Base-by-base conservation (phyloP, 2,329 filamentous ascomycete genomes). In the Ceratocystis colombiana region DNA sequence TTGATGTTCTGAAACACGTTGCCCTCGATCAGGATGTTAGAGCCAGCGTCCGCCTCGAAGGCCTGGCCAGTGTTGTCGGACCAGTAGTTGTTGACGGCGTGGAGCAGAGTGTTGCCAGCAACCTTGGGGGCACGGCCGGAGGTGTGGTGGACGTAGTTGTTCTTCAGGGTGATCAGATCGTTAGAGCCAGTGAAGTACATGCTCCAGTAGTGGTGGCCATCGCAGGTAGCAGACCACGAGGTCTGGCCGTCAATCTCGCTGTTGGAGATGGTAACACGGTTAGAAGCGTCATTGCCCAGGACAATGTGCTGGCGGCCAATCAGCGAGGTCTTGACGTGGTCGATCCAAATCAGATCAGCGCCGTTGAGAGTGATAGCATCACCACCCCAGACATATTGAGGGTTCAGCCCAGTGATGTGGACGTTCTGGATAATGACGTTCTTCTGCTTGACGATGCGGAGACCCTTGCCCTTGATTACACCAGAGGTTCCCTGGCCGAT, bases 71-170 rank as follows among this genome's bases (percentile, higher is more conserved):
- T 72, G 73, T 79, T 80, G 71, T 79, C 76, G 72, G 82, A 77
- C 76, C 78, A 84, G 78, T 81, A 84, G 78, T 85, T 85, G 79
- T 84, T 85, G 72, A 84, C 80, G 53, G 80, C 80, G 73, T 86
- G 83, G 64, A 85, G 73, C 20, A 77, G 75, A 57, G 84, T 77
- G 65, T 82, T 82, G 72, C 81, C 81, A 22, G 77, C 77, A 25
- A 85, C 76, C 76, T 85, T 84, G 70, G 82, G 83, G 12, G 76
- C 75, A 64, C 83, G 82, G 66, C 83, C 83, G 12, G 77, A 79
- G 62, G 79, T 80, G 73, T 83, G 77, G 77, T 84, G 80, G 71
- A 85, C 76, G 75, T 84, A 84, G 78, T 85, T 85, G 70, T 77
- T 77, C 76, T 83, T 81, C 72, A 85, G 71, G 69, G 83, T 85